Conservation (phyloP, 1,139 yeast species). For the Casaregolazyma suthepensis region DNA sequence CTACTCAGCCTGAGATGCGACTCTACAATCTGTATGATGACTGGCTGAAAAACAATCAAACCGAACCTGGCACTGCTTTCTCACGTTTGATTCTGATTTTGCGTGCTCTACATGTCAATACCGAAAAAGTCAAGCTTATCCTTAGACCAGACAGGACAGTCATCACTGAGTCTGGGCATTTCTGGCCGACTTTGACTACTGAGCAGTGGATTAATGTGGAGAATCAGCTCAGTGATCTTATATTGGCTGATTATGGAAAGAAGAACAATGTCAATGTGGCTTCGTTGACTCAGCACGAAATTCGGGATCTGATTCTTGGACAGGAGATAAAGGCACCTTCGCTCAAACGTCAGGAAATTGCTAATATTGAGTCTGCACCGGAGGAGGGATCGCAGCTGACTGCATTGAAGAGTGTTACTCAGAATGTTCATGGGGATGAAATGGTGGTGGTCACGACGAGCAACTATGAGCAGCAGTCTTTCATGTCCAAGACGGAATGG, state of each 20-base stretch:
- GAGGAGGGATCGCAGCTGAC: slow-evolving; percentile 42
- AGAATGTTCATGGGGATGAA: slow-evolving; percentile 93
- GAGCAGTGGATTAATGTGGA: slow-evolving; percentile 94
- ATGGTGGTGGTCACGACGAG: slow-evolving; percentile 91
- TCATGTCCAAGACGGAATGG: slow-evolving; percentile 89
- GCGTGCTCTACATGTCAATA: slow-evolving; percentile 72
- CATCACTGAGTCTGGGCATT: slow-evolving; percentile 66
- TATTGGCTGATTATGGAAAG: slow-evolving; percentile 76
- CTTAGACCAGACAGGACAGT: slow-evolving; percentile 70
- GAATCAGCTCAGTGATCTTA: slow-evolving; percentile 78
- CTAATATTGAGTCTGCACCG: slow-evolving; percentile 52
- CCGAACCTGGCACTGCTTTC: slow-evolving; percentile 86
- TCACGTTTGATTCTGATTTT: slow-evolving; percentile 75
- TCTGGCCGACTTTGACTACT: slow-evolving; percentile 87
- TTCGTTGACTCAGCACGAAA: slow-evolving; percentile 86
- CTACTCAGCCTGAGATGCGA: slow-evolving; percentile 91
- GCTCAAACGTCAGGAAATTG: slow-evolving; percentile 69
- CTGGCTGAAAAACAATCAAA: slow-evolving; percentile 57
- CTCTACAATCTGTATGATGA: slow-evolving; percentile 89
- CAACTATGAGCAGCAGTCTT: slow-evolving; percentile 77
- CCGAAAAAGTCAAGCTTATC: slow-evolving; percentile 69
- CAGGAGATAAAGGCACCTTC: slow-evolving; percentile 93
- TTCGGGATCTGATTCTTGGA: slow-evolving; percentile 88
- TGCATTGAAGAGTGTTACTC: slow-evolving; percentile 77
- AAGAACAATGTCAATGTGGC: slow-evolving; percentile 81